Base-by-base conservation (phyloP, 257 asterid species). In the Verbena officinalis region DNA sequence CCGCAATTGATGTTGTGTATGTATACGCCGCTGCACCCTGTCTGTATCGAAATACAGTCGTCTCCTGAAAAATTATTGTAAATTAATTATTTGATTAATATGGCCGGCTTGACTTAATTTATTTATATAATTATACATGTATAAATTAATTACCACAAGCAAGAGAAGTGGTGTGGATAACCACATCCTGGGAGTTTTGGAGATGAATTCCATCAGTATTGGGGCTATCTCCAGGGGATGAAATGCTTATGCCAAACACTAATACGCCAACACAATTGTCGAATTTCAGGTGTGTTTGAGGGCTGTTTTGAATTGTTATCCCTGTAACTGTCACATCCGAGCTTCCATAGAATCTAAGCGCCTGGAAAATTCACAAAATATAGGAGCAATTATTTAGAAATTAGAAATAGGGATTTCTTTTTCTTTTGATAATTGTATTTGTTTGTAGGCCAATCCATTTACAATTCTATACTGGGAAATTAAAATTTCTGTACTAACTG, bases 121-220 rank as follows among this genome's bases (percentile, higher is more conserved):
- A 30, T n/a, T n/a, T n/a, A n/a, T n/a, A n/a, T n/a, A n/a, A n/a
- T 24, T 46, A 10, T 31, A 45, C 17, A 12, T 17, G 22, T 17
- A 11, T 10, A 24, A 30, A 30, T 30, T 21, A n/a, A 73, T 76
- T 81, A 81, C 91, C 91, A 7, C 83, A 82, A 21, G 80, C 78
- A 52, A 85, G 65, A 43, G 74, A 27, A 36, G 52, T 21, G 38
- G 67, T 52, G 44, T 66, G 78, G 38, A 85, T 75, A 17, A 71
- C 16, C 21, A 82, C 91, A 49, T 80, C 59, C 51, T 80, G 70
- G 31, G 91, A 60, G 78, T 74, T 73, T 5, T 77, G 78, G 12
- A 85, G 64, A 56, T 82, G 88, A 71, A 85, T 85, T 49, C 92
- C 92, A 31, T 85, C 89, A 0, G 92, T 85, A 50, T 85, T 80